Evolutionary conservation across 306 rosid species (phyloP).

Genomic region (Rosa lucieae): DNA sequence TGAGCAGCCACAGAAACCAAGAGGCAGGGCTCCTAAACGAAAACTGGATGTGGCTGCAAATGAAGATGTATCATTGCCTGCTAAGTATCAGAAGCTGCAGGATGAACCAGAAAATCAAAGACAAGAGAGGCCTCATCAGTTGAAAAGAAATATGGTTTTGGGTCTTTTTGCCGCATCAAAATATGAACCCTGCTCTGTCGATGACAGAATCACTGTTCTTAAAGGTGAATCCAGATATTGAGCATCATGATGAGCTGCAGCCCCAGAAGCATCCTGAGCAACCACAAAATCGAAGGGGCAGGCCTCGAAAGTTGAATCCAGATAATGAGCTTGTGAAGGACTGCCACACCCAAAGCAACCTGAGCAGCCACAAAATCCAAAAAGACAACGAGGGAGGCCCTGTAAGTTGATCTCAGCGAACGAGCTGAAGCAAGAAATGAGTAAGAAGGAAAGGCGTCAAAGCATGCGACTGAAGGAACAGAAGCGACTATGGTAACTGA

Average conservation of each 20-base stretch:
- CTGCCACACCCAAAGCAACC: neutral
- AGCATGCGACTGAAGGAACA: conserved; percentile 2
- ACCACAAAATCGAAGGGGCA: neutral
- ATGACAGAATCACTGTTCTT: too few species aligned
- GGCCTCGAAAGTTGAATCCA: neutral
- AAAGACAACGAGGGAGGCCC: neutral
- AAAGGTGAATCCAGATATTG: too few species aligned
- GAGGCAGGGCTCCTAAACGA: conserved; percentile 3
- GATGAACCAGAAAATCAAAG: too few species aligned
- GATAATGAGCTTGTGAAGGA: neutral
- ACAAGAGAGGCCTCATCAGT: too few species aligned
- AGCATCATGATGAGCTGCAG: too few species aligned
- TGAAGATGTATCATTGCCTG: neutral
- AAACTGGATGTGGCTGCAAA: neutral
- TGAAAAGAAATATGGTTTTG: too few species aligned
- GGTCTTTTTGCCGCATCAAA: too few species aligned
- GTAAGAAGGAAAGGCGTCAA: neutral
- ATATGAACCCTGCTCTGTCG: too few species aligned
- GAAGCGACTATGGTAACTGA: neutral
- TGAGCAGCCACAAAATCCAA: neutral
- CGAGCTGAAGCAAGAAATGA: too few species aligned
- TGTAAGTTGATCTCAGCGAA: neutral
- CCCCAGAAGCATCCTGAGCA: neutral
- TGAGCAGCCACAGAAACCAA: neutral
- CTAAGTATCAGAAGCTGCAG: too few species aligned